Base-by-base conservation (phyloP, 2,329 filamentous ascomycete species). In the Hypoxylon sp. region DNA sequence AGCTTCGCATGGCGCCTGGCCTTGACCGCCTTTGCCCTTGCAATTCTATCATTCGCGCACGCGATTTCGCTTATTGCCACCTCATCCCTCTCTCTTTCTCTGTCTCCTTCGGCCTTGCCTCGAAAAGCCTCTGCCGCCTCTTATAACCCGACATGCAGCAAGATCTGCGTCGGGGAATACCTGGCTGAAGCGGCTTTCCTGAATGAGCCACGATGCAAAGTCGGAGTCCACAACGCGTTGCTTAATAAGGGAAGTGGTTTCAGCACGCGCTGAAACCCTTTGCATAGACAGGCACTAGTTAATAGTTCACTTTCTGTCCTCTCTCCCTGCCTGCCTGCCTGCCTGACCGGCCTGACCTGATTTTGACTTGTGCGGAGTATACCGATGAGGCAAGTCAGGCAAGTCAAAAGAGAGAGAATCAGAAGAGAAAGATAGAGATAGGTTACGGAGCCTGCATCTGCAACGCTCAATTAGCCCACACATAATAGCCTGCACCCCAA, bases 11-110 rank as follows among this genome's bases (percentile, higher is more conserved):
- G 51, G 38, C 48, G 53, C 49, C 55, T 53, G 49, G 43, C 38
- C 52, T 55, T 64, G 62, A 63, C 62, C 62, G 62, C 62, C 54
- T 61, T 58, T 60, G 55, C 36, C 47, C 54, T 60, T 57, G 55
- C 52, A 38, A 48, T 55, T 36, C 53, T 55, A 36, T 60, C 45
- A 54, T 57, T 60, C 51, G 57, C 50, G 49, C 51, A 54, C 59
- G 57, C 50, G 50, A 57, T 49, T 53, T 56, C 48, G 40, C 52
- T 59, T 52, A 35, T 51, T 59, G 48, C 56, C 49, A 59, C 56
- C 56, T 51, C 41, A 55, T 41, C 52, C 19, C 31, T 43, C 25
- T 48, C 32, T 34, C 40, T 45, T 35, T 47, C 20, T 30, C 26
- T 32, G 13, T 12, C 29, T 12, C 19, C 43, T 23, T 34, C 6